A percentile compares a stretch with the other conserved stretches of the same genome.
These are phyloP conservation scores for Coniferiporia weirii DNA, from an alignment of 1,284 basidiomycete genomes.

Conservation along the genomic window DNA sequence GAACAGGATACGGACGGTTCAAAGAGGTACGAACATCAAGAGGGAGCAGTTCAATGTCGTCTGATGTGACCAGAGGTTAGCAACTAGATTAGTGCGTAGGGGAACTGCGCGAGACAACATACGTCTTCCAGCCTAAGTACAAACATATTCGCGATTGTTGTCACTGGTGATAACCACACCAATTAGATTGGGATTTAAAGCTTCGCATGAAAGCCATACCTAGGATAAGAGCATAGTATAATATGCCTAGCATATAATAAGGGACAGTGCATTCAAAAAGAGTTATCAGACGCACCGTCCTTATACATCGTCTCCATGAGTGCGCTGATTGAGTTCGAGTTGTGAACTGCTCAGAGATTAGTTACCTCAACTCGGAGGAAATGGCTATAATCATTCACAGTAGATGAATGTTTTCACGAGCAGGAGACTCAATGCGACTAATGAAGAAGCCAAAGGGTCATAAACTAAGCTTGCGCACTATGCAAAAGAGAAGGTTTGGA, in stretches of 20 bases:
- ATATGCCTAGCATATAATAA: no score
- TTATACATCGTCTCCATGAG: background rate
- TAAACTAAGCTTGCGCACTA: background rate
- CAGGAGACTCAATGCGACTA: background rate
- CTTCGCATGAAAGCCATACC: background rate
- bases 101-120: no score
- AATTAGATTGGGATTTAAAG: no score
- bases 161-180: no score
- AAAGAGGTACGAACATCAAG: no score
- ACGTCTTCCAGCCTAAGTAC: no score
- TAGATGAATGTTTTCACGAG: background rate
- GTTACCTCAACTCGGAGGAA: no score
- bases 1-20: no score
- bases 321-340: background rate
- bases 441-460: background rate
- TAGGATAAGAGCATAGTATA: background rate
- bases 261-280: background rate
- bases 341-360: background rate
- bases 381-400: background rate
- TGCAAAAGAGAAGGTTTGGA: background rate
- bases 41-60: no score
- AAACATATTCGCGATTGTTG: no score
- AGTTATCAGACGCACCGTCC: background rate
- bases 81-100: no score
- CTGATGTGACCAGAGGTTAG: no score